Base-by-base conservation (phyloP, 2,329 filamentous ascomycete species). In the Fusarium tuaranense region DNA sequence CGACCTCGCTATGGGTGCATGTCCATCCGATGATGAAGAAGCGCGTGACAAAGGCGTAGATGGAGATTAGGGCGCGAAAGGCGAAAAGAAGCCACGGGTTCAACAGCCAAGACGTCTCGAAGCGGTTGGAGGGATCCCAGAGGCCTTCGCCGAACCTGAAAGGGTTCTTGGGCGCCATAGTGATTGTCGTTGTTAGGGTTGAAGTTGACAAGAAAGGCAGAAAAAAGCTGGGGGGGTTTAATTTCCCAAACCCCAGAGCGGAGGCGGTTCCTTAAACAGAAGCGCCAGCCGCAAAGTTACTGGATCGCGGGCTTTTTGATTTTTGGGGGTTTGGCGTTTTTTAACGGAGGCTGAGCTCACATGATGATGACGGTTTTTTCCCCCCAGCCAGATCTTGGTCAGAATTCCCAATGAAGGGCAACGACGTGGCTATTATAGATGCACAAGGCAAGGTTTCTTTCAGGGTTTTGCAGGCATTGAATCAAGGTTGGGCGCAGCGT, bases 51-150 rank as follows among this genome's bases (percentile, higher is more conserved):
- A 97, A 93, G 72, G 90, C 88, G 84, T 96, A 97, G 71, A 94
- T 79, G 69, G 86, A 82, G 79, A 91, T 86, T 46, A 86, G 69
- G 59, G 88, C 88, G 71, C 92, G 91, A 61, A 89, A 80, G 63
- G 81, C 83, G 75, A 90, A 91, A 58, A 96, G 87, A 2, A 88
- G 78, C 77, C 87, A 87, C 0, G 94, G 93, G 27, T 90, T 83
- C n/a, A 97, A 83, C 10, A 95, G 82, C 94, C 94, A 97, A 16
- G 94, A 97, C 18, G 94, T 97, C 81, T 91, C 90, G 84, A 93
- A 95, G 68, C 92, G 90, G 82, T 92, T 88, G 48, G 88, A 85
- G 8, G 88, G 87, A 79, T 90, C 88, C 84, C 86, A 90, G 36
- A 81, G 79, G 72, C 82, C 83, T 34, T 74, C 80, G 59, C 84